Base-by-base conservation (phyloP, 1,139 yeast genomes). In the Nadsonia starkeyi-henricii region DNA sequence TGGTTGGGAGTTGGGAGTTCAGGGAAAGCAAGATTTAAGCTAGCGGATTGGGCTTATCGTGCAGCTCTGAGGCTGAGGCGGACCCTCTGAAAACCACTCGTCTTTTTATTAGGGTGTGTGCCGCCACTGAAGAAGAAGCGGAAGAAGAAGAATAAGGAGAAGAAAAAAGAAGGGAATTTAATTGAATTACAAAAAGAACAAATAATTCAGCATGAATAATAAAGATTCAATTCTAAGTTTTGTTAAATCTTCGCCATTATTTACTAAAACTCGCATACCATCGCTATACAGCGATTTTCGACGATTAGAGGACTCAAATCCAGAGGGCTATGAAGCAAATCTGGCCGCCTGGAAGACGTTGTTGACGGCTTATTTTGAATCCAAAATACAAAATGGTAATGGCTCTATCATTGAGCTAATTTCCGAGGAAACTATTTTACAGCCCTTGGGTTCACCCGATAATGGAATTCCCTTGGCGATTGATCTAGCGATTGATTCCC, bases 281-380 rank as follows among this genome's bases (percentile, higher is more conserved):
- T 81, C 88, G 2, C 68, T 83, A 41, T 83, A 78, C 58, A 75
- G 84, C 13, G 76, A 82, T 60, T 82, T 81, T 57, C 60, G 66
- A 7, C 67, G 69, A 12, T 68, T 78, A 39, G 68, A 70, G 55
- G 73, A 70, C 9, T 57, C 73, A 20, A 83, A 83, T 58, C 75
- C 75, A 1, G 88, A 80, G 53, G 93, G 93, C 1, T 82, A 69
- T 55, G 75, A 71, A 41, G 91, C 91, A 21, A 83, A 83, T 57
- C 54, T 81, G n/a, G 62, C 63, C 2, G 82, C 86, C 1, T 83
- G 93, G 93, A 64, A 62, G 46, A 53, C 58, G 2, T 62, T 67
- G 2, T 57, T 73, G 15, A 44, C 53, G 20, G 58, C 60, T 36
- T 57, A 64, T 39, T 50, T 62, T 12, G 50, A 55, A 44, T 47